Evolutionary conservation across 257 asterid species (phyloP), one percentile per base, ranked within the genome.

Genomic region (Ilex aquifolium): DNA sequence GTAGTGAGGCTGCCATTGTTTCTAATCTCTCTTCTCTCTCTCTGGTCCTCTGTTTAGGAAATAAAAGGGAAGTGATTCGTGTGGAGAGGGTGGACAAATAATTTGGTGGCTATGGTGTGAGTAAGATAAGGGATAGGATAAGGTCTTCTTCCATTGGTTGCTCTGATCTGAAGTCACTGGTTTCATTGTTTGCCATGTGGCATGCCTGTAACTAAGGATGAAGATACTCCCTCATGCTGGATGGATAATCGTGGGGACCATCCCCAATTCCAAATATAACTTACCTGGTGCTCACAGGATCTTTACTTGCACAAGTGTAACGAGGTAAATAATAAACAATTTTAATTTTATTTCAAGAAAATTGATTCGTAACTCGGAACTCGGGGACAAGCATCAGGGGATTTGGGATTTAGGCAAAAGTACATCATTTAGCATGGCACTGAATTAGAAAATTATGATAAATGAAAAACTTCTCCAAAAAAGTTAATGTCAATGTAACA

Each of bases 1-100:
- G 99, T 14, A 87, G 60, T 52, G 96, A 85, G 76, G 87, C 79
- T 49, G 95, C 97, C 99, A 93, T 91, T 57, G 32, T 78, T 44
- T 54, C 21, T 39, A 36, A 27, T 30, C 27, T 57, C 36, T 17
- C 49, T 63, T 63, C 29, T 52, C 36, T 58, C 29, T 53, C 57
- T 53, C 57, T 15, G n/a, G 3, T 3, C 10, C 52, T 46, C 11
- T 46, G 29, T 53, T 53, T 8, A 7, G 2, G 15, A 15, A 7
- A 14, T 53, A 53, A 53, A 6, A 17, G 39, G 31, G 63, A 58
- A 67, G 56, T 74, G 58, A 68, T 44, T 32, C 40, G 76, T 49
- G 59, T 61, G 46, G 65, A 48, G 59, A 59, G 61, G 57, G 46
- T 21, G 65, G 59, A 49, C 32, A 65, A 62, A 64, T 64, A 56